Evolutionary conservation across 345 rosid species (phyloP).

Genomic region (Diplotaxis tenuifolia): DNA sequence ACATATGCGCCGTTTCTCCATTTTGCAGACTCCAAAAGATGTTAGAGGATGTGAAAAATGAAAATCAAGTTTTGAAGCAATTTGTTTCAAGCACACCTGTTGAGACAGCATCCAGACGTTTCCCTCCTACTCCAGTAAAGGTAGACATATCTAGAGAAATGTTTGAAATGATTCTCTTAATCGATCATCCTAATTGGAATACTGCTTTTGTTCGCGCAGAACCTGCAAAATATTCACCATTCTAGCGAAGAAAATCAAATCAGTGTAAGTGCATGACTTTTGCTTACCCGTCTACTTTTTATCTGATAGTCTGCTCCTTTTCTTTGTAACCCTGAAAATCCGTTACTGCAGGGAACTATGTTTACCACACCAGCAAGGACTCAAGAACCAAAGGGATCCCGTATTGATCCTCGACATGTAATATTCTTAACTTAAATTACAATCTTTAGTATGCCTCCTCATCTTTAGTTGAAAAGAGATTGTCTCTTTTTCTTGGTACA

Average conservation of each 20-base stretch:
- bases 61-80: constrained; percentile 70
- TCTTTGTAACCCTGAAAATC: constrained; percentile 7
- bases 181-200: constrained; percentile 12
- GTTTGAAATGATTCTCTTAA: constrained; percentile 2
- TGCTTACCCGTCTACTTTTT: background rate
- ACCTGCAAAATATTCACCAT: constrained; percentile 66
- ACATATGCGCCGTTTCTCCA: constrained; percentile 1
- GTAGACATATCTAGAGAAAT: constrained; percentile 35
- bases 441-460: constrained; percentile 3
- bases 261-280: constrained; percentile 46
- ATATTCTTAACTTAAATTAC: constrained; percentile 31
- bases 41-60: constrained; percentile 66
- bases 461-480: constrained; percentile 20
- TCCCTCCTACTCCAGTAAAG: constrained; percentile 42
- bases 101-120: constrained; percentile 49
- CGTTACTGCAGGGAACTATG: constrained; percentile 58
- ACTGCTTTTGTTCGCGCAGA: constrained; percentile 43
- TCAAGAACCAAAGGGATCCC: constrained; percentile 61
- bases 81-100: constrained; percentile 37
- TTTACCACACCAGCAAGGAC: constrained; percentile 58
- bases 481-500: constrained; percentile 40
- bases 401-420: constrained; percentile 77
- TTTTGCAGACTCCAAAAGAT: constrained; percentile 80
- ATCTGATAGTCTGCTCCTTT: background rate
- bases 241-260: constrained; percentile 46